Evolutionary conservation across 2,329 filamentous ascomycete genomes (phyloP), one percentile per base, ranked within the genome.

Genomic region (Dactylonectria estremocensis): DNA sequence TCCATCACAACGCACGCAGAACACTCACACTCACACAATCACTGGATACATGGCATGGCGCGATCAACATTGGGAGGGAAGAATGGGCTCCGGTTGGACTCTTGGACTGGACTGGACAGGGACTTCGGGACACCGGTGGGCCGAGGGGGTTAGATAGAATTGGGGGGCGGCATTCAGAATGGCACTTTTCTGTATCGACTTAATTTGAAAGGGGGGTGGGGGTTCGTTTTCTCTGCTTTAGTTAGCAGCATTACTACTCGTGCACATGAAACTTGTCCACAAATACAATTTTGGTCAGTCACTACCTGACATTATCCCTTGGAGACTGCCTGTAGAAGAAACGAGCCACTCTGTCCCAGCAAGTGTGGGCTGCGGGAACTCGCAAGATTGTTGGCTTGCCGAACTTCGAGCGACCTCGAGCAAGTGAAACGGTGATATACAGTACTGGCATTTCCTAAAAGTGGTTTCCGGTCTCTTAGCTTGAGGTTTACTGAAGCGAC

Each of bases 151-250:
- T 61, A 61, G 37, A 61, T 61, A 53, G 50, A 53, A 53, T 11
- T 20, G 40, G 37, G 33, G 52, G 50, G 43, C n/a, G 20, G 33
- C 49, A 46, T 66, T 45, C 64, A 61, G 64, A 53, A 66, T 66
- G 58, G 58, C 57, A 35, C 53, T 28, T 61, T 52, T 61, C 54
- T 61, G 57, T 58, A 31, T 57, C 57, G 58, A 66, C 52, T 61
- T 61, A 66, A 66, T 66, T 57, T 48, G 22, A 53, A 66, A 52
- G 49, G 43, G 45, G 40, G 53, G 20, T 40, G 49, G 43, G 45
- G 40, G 53, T 20, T 40, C 13, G 11, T 5, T 13, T 43, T 54
- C 20, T 58, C 20, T 54, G 20, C 45, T 28, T 28, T 46, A 7
- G 37, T 54, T 43, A n/a, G 16, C 14, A 43, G 40, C 40, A 43